A percentile compares a stretch with the other conserved stretches of the same genome.
phyloP scores from a whole-genome alignment of 352 stramenopile genomes.

The Phytopythium delawarense region DNA sequence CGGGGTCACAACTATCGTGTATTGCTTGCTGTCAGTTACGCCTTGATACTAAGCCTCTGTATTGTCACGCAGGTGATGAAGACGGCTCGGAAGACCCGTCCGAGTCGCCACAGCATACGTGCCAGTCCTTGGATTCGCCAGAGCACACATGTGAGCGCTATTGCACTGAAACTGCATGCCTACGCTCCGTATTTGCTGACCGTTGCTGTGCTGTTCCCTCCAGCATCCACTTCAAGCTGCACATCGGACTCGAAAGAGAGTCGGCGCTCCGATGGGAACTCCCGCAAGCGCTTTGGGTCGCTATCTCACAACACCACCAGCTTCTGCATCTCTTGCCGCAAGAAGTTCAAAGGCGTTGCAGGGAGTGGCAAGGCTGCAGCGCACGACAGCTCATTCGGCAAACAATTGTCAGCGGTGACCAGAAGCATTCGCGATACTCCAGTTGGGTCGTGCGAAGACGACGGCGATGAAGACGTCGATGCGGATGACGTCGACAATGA shows the following conservation, averaged over 20 bases:
- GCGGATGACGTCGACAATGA: slow-evolving; percentile 5
- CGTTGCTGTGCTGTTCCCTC: background rate
- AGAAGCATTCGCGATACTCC: background rate
- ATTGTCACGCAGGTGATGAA: slow-evolving; percentile 6
- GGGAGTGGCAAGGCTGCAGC: background rate
- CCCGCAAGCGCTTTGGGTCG: background rate
- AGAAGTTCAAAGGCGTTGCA: background rate
- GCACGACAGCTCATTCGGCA: background rate
- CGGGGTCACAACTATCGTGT: background rate
- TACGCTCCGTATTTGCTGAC: background rate
- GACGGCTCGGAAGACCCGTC: slow-evolving; percentile 22
- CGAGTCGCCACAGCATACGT: slow-evolving; percentile 13
- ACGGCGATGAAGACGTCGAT: slow-evolving; percentile 19
- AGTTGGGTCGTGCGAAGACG: slow-evolving; percentile 3
- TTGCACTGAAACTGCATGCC: background rate
- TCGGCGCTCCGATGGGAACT: background rate
- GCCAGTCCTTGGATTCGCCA: slow-evolving; percentile 1
- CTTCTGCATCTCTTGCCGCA: slow-evolving; percentile 4
- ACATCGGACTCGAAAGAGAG: slow-evolving; percentile 15
- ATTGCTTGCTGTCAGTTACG: background rate
- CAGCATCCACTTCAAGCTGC: slow-evolving; percentile 27
- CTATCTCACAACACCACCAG: background rate
- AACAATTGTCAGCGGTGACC: background rate
- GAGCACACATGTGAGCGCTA: slow-evolving; percentile 2
- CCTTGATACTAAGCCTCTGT: background rate